These are phyloP conservation scores for Pseudogymnoascus sp. DNA, from an alignment of 2,329 filamentous ascomycete species.

Conservation along the genomic window DNA sequence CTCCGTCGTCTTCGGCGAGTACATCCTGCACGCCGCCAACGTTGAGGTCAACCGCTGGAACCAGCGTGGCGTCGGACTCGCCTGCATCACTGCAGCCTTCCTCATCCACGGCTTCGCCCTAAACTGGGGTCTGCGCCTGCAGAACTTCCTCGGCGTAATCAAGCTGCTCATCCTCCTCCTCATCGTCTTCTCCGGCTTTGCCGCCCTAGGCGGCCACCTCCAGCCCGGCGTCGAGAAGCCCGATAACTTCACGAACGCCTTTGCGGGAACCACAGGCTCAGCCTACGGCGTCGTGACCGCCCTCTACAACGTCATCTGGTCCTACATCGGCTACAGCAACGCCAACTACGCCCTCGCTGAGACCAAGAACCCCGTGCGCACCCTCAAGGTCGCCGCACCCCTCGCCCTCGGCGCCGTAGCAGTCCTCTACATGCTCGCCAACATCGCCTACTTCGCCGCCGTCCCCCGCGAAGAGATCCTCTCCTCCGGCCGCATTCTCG, in stretches of 20 bases:
- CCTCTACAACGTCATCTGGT: conserved; percentile 65
- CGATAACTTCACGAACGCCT: conserved; percentile 55
- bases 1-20: conserved; percentile 62
- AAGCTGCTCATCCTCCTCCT: conserved; percentile 59
- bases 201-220: conserved; percentile 52
- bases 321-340: conserved; percentile 60
- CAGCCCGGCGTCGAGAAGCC: conserved; percentile 46
- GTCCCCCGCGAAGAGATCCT: conserved; percentile 47
- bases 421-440: conserved; percentile 57
- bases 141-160: conserved; percentile 56
- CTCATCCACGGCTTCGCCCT: conserved; percentile 55
- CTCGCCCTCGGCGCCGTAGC: conserved; percentile 50
- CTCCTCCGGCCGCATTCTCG: conserved; percentile 41
- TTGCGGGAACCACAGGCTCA: conserved; percentile 56
- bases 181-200: conserved; percentile 55
- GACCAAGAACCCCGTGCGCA: conserved; percentile 56
- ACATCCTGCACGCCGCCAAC: conserved; percentile 57
- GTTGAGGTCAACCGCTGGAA: conserved; percentile 58
- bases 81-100: conserved; percentile 56
- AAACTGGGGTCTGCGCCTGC: conserved; percentile 58
- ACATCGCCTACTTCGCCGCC: conserved; percentile 58
- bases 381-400: conserved; percentile 57
- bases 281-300: conserved; percentile 62
- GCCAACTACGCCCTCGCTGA: conserved; percentile 60
- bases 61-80: conserved; percentile 57